Conservation (phyloP, 805 yeast genomes). For the Jamesozyma lodderae region DNA sequence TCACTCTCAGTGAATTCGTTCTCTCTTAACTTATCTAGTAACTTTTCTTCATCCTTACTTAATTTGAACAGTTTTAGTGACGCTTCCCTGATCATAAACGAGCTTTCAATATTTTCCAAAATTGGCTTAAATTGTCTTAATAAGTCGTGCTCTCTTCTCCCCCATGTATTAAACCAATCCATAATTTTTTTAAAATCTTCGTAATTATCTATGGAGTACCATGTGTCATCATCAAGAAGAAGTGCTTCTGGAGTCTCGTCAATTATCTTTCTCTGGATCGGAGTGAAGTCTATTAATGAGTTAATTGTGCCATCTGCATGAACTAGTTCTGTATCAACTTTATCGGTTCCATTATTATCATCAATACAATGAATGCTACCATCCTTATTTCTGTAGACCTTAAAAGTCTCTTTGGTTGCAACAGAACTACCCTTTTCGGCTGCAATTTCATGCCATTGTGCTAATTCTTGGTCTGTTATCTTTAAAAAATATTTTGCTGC, state of each 20-base stretch:
- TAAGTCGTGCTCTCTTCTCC: conserved; percentile 53
- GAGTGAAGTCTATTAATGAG: conserved; percentile 15
- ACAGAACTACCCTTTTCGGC: conserved; percentile 13
- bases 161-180: conserved; percentile 68
- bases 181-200: conserved; percentile 49
- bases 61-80: conserved; percentile 39
- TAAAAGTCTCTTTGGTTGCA: conserved; percentile 23
- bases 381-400: conserved; percentile 15
- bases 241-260: conserved; percentile 60
- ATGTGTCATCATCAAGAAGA: conserved; percentile 38
- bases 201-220: conserved; percentile 63
- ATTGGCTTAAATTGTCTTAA: conserved; percentile 45
- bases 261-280: conserved; percentile 48
- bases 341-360: conserved; percentile 10
- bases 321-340: conserved; percentile 14
- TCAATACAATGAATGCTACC: conserved; percentile 12
- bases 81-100: conserved; percentile 51
- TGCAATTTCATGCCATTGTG: conserved; percentile 23
- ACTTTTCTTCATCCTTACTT: conserved; percentile 36
- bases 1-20: conserved; percentile 22
- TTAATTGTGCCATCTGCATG: conserved; percentile 16
- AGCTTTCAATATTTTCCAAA: conserved; percentile 16
- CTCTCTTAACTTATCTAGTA: conserved; percentile 34
- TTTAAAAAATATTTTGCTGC: conserved; percentile 32
- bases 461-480: conserved; percentile 21